Evolutionary conservation across 2,329 filamentous ascomycete species (phyloP).

Genomic region (Diplocarpon rosae): DNA sequence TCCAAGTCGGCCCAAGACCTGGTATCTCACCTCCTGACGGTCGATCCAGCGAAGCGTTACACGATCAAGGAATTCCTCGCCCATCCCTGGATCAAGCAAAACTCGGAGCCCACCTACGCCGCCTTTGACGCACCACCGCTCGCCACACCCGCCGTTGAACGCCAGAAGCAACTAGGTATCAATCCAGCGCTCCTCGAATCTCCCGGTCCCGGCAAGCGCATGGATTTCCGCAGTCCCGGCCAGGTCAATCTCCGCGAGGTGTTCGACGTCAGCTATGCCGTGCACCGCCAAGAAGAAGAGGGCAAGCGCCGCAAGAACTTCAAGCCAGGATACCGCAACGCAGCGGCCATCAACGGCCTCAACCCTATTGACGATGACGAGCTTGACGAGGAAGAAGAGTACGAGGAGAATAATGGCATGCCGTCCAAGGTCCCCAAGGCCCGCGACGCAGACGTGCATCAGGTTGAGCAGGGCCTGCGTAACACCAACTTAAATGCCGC

Average conservation of each 20-base stretch:
- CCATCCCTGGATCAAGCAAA: slow-evolving; percentile 85
- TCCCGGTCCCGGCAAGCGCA: slow-evolving; percentile 52
- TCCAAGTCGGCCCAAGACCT: slow-evolving; percentile 90
- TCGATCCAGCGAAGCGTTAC: slow-evolving; percentile 90
- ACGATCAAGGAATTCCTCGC: slow-evolving; percentile 84
- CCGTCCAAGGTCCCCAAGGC: slow-evolving; percentile 59
- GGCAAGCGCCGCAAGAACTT: slow-evolving; percentile 82
- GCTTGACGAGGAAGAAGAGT: slow-evolving; percentile 56
- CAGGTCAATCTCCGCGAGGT: slow-evolving; percentile 93
- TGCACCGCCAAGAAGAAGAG: slow-evolving; percentile 94
- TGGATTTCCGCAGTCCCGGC: slow-evolving; percentile 91
- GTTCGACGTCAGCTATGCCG: slow-evolving; percentile 96
- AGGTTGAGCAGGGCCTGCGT: slow-evolving; percentile 78
- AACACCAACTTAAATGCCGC: slow-evolving; percentile 65
- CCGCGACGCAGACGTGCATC: slow-evolving; percentile 47
- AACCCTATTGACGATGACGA: slow-evolving; percentile 55
- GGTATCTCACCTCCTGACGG: slow-evolving; percentile 83
- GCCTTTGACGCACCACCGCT: slow-evolving; percentile 60
- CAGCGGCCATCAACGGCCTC: slow-evolving; percentile 52
- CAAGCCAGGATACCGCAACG: slow-evolving; percentile 54
- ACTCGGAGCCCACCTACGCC: slow-evolving; percentile 54
- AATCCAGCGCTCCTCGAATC: slow-evolving; percentile 45
- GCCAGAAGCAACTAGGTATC: slow-evolving; percentile 33
- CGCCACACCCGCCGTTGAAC: slow-evolving; percentile 48
- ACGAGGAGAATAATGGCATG: slow-evolving; percentile 39